Percentiles rank a stretch among this genome's conserved stretches.
phyloP scores from a whole-genome alignment of 495 filamentous ascomycete species.

The Filosporella fistucella region DNA sequence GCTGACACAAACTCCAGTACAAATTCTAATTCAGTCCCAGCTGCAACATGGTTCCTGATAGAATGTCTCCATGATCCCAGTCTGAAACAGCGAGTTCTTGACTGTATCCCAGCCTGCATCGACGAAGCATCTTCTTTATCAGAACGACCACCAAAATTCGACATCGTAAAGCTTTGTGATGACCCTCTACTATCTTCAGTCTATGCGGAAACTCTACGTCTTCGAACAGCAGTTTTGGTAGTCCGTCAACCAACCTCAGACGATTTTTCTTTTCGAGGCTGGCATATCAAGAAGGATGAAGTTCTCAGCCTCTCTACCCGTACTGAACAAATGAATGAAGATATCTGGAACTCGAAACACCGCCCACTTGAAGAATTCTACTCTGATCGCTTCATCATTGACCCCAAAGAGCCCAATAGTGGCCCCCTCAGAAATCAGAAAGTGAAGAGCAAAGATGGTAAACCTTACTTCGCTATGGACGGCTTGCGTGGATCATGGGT shows the following conservation, averaged over 20 bases:
- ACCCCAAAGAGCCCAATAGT: slow-evolving; percentile 28
- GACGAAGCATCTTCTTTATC: slow-evolving; percentile 6
- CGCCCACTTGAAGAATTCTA: slow-evolving; percentile 32
- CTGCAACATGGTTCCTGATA: slow-evolving; percentile 26
- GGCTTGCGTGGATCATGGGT: slow-evolving; percentile 25
- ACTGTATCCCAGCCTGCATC: slow-evolving; percentile 19
- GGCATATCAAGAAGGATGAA: slow-evolving; percentile 4
- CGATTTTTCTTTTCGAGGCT: slow-evolving; percentile 2
- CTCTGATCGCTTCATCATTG: slow-evolving; percentile 35
- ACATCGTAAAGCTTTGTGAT: slow-evolving; percentile 23
- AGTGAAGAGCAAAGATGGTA: no score
- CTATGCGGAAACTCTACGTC: slow-evolving; percentile 32
- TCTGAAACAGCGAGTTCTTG: slow-evolving; percentile 18
- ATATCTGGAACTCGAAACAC: slow-evolving; percentile 23
- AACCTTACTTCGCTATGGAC: slow-evolving; percentile 28
- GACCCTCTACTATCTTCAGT: slow-evolving; percentile 35
- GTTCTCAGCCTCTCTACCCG: not conserved
- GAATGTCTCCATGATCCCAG: slow-evolving; percentile 24
- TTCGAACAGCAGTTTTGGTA: slow-evolving; percentile 26
- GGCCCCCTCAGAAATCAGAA: slow-evolving; percentile 19
- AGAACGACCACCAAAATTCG: slow-evolving; percentile 11
- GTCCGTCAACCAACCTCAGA: not conserved
- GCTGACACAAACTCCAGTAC: slow-evolving; percentile 13
- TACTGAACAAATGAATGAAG: not conserved
- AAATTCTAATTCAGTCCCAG: slow-evolving; percentile 30